Evolutionary conservation across 768 basidiomycete genomes (phyloP).

Genomic region (Dentipellis fragilis): DNA sequence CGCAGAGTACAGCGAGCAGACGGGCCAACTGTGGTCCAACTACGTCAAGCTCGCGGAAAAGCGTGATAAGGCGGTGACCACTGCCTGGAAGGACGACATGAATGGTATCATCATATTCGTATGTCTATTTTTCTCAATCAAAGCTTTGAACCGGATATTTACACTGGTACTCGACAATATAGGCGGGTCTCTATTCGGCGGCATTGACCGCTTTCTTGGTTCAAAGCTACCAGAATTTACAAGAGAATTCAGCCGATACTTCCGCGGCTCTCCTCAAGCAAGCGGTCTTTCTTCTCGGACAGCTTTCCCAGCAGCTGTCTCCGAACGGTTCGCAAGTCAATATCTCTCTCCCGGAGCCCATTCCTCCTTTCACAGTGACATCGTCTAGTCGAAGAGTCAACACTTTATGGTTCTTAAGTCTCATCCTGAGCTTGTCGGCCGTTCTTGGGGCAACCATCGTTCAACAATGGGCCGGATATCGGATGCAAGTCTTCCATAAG

Average conservation of each 20-base stretch:
- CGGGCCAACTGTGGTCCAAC: constrained; percentile 28
- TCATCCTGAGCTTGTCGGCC: constrained; percentile 29
- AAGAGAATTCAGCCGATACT: neutral
- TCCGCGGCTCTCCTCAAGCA: neutral
- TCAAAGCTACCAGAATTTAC: constrained; percentile 2
- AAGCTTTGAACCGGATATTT: too few relatives aligned
- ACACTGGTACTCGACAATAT: too few relatives aligned
- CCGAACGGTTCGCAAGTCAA: neutral
- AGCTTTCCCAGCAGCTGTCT: neutral
- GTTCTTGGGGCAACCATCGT: constrained; percentile 35
- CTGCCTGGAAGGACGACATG: constrained; percentile 33
- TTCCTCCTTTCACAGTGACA: constrained; percentile 12
- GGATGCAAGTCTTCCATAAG: constrained; percentile 19
- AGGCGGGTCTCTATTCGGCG: constrained; percentile 12
- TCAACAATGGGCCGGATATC: constrained; percentile 38
- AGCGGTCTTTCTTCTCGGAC: neutral
- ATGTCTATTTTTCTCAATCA: neutral
- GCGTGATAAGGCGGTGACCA: constrained; percentile 21
- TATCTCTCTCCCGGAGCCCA: neutral
- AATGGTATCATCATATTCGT: constrained; percentile 20
- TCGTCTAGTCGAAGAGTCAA: constrained; percentile 28
- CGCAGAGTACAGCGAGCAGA: constrained; percentile 25
- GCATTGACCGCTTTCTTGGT: constrained; percentile 7
- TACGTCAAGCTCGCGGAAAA: constrained; percentile 26
- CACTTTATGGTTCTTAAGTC: constrained; percentile 29